Conservation (phyloP, 2,329 filamentous ascomycete genomes). For the Thelonectria discophora region DNA sequence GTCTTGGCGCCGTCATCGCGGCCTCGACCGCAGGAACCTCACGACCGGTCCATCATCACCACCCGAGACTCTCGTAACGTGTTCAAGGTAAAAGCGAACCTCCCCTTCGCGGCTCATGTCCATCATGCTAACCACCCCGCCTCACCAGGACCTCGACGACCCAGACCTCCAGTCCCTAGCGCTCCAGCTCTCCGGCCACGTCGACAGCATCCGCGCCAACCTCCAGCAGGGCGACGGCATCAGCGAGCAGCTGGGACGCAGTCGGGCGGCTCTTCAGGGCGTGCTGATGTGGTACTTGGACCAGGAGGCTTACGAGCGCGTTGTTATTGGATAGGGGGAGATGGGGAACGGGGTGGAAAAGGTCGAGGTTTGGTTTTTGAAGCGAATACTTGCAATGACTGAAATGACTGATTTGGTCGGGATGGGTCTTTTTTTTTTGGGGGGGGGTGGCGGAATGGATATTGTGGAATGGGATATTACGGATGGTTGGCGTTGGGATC, state of each 20-base stretch:
- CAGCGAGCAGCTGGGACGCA: constrained; percentile 57
- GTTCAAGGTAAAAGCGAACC: constrained; percentile 33
- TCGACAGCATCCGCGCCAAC: constrained; percentile 65
- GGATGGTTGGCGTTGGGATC: too few relatives aligned
- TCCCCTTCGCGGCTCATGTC: not conserved
- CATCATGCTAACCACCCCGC: not conserved
- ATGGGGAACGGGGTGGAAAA: constrained; percentile 17
- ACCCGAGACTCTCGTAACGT: constrained; percentile 18
- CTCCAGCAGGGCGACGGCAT: constrained; percentile 63
- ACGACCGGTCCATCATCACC: constrained; percentile 27
- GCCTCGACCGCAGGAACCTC: constrained; percentile 16
- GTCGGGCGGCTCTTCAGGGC: constrained; percentile 59
- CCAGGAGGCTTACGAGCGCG: constrained; percentile 56
- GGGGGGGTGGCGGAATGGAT: too few relatives aligned
- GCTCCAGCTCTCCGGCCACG: constrained; percentile 61
- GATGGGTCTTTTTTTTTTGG: not conserved
- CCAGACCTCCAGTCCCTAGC: constrained; percentile 56
- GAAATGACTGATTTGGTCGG: constrained; percentile 3
- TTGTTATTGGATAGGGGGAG: constrained; percentile 52
- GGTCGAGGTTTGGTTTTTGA: too few relatives aligned
- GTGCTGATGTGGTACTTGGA: constrained; percentile 58
- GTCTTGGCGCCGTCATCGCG: constrained; percentile 54
- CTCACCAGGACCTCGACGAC: constrained; percentile 49
- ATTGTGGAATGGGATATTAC: constrained; percentile 8
- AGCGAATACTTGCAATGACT: not conserved